Evolutionary conservation across 176 grass and related monocot species (phyloP), one percentile per base, ranked within the genome.

Genomic region (Oryza nivara): DNA sequence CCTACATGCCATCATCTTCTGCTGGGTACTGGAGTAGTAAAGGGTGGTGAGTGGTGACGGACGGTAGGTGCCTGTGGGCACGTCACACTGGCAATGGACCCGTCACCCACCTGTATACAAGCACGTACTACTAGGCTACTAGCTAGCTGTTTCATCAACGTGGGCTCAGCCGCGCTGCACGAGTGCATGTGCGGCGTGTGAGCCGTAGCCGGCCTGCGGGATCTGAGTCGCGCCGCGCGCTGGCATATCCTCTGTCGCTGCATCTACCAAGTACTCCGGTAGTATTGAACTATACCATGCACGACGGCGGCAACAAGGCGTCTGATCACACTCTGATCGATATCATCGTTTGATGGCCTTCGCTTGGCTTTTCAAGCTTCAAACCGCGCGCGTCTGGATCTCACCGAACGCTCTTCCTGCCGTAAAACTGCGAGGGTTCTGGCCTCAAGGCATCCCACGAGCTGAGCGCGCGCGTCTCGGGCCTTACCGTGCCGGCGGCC

Each of bases 161-260:
- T 41, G 40, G 14, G 15, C 3, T 40, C 32, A 6, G 32, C 28
- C 61, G 68, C 44, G 76, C 12, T 44, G 28, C n/a, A 78, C 34
- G 14, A 2, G 12, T 15, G 48, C 48, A 51, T 51, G 48, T 51
- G 48, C 13, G 48, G 56, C 38, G 43, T 78, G 65, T 69, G 64
- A 1, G 35, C 35, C 35, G 35, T 38, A 5, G 36, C 5, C 23
- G 6, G 10, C 0, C 52, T 25, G 32, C 75, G 43, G 68, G n/a
- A 56, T 80, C 64, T 35, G 14, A 51, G 78, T 6, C n/a, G 46
- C 65, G 19, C 65, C 44, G 65, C 30, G 30, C 2, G 30, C 64
- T 80, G 28, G 66, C 65, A 51, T 80, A 5, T 36, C 68, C 9
- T 11, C 25, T 79, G 76, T 47, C 44, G 61, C 77, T 15, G 64